Evolutionary conservation across 2,329 filamentous ascomycete genomes (phyloP), one percentile per base, ranked within the genome.

Genomic region (Laburnicola sp.): DNA sequence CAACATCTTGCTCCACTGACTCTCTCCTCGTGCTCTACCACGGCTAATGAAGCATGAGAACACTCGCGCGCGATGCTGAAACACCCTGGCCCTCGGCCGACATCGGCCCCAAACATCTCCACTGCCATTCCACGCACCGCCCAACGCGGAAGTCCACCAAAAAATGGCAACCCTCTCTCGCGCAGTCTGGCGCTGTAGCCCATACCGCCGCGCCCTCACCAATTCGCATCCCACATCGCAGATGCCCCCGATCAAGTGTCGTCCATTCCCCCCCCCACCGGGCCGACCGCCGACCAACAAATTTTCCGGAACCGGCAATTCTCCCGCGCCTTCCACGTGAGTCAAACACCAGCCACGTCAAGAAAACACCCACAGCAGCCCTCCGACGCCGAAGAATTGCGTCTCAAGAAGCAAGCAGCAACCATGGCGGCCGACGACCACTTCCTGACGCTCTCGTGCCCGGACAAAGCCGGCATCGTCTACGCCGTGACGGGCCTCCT

Each of bases 391-490:
- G 48, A 51, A 40, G 44, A 51, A 42, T 35, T 54, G 51, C 48
- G 56, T 53, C 48, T 66, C 62, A 63, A 65, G 56, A 68, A 65
- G 54, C 63, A 59, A 32, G 30, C 65, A 54, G 51, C 54, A 9
- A 60, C 59, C 56, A 68, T 65, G 55, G 51, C 58, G 11, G 62
- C 58, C 54, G 59, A 69, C 47, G 69, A 72, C 50, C 69, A 72
- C 54, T 70, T 63, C 62, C 83, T 94, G 62, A 93, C 89, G 26
- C 81, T 94, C 56, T 91, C 88, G 47, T 93, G 89, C 76, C 88
- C 89, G 46, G 89, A 94, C 77, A 87, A 88, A 76, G 83, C 89
- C 25, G 89, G 89, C 71, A 93, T 94, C 69, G 87, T 94, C 56
- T 88, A 93, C 73, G 87, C 88, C 49, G 89, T 94, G 59, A 93